Evolutionary conservation across 1,139 yeast species (phyloP).

Genomic region (Candida neerlandica): DNA sequence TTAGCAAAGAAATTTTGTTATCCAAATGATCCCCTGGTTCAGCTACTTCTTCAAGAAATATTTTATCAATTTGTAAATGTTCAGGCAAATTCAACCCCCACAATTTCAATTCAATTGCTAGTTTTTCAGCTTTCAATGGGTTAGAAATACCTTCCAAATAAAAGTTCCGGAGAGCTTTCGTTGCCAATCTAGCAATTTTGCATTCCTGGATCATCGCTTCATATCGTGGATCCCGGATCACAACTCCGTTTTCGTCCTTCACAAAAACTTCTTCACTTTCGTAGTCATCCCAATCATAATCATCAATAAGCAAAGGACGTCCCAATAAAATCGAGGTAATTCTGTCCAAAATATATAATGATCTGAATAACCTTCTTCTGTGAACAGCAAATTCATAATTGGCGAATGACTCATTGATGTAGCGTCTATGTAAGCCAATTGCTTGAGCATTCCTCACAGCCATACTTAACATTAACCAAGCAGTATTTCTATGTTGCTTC

Average conservation of each 20-base stretch:
- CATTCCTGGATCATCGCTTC: constrained; percentile 14
- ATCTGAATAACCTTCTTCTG: constrained; percentile 41
- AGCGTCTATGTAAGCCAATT: constrained; percentile 17
- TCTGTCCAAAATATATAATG: constrained; percentile 42
- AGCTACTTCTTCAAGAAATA: constrained; percentile 17
- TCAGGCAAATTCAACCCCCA: constrained; percentile 36
- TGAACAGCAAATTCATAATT: constrained; percentile 14
- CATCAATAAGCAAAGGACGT: constrained; percentile 40
- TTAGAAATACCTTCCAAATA: constrained; percentile 32
- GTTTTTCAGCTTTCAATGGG: constrained; percentile 32
- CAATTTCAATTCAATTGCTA: constrained; percentile 37
- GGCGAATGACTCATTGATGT: constrained; percentile 17
- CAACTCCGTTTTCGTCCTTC: constrained; percentile 9
- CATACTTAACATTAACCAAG: constrained; percentile 32
- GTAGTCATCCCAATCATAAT: constrained; percentile 45
- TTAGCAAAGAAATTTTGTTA: constrained; percentile 24
- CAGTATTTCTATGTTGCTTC: constrained; percentile 37
- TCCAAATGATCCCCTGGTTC: constrained; percentile 10
- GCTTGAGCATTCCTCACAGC: constrained; percentile 19
- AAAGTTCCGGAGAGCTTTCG: constrained; percentile 29
- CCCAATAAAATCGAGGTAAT: constrained; percentile 43
- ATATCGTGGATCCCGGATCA: constrained; percentile 4
- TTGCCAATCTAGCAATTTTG: constrained; percentile 23
- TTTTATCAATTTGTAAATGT: constrained; percentile 25
- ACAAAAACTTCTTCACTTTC: constrained; percentile 14